A percentile compares a stretch with the other conserved stretches of the same genome.
Conservation (phyloP, 192 early-diverging fungal species). For the Rhizophagus sp. region DNA sequence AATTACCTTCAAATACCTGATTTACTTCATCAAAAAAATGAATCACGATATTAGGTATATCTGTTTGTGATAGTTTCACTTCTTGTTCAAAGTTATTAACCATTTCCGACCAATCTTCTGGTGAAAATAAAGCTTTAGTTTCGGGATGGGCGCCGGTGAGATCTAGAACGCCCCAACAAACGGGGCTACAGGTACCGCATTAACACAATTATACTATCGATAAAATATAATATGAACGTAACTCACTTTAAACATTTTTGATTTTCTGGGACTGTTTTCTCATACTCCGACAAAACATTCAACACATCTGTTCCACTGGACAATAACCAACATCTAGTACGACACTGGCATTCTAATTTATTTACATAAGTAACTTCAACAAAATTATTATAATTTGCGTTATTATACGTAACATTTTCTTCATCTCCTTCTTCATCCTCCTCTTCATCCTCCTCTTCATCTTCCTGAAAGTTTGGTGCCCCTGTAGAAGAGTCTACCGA, state of each 20-base stretch:
- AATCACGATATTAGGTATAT: conserved; percentile 30
- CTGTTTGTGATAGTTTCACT: conserved; percentile 24
- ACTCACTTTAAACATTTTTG: conserved; percentile 16
- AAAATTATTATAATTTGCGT: too few species aligned
- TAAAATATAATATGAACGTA: too few species aligned
- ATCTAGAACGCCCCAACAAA: conserved; percentile 33
- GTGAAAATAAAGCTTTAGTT: conserved; percentile 25
- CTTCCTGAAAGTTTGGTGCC: too few species aligned
- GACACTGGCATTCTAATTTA: too few species aligned
- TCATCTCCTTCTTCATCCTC: too few species aligned
- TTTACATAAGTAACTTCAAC: too few species aligned
- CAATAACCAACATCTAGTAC: conserved; percentile 12
- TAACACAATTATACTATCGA: background rate
- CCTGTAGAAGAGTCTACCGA: too few species aligned
- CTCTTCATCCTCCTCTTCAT: too few species aligned
- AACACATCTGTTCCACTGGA: conserved; percentile 25
- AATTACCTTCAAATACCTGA: conserved; percentile 17
- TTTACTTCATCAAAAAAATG: conserved; percentile 33
- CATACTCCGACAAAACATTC: conserved; percentile 10
- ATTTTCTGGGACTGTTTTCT: conserved; percentile 19
- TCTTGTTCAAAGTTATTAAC: conserved; percentile 33
- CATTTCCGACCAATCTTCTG: conserved; percentile 30
- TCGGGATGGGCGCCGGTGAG: conserved; percentile 31
- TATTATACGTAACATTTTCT: too few species aligned
- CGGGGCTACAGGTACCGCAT: conserved; percentile 11